Conservation (phyloP, 2,329 filamentous ascomycete species). For the Tolypocladium ophioglossoides region DNA sequence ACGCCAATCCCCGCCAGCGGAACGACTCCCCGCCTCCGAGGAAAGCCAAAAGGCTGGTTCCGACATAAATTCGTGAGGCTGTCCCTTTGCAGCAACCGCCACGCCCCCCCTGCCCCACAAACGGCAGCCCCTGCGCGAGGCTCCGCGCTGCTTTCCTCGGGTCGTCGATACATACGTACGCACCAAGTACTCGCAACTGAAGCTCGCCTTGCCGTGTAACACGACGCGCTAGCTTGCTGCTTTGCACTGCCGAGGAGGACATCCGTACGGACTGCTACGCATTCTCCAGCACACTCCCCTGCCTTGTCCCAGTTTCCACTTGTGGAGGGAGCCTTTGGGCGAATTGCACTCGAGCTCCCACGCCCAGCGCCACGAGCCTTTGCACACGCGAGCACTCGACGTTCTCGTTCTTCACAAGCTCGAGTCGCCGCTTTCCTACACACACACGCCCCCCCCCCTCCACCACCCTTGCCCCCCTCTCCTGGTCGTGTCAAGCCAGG, state of each 20-base stretch:
- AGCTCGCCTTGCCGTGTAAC: not conserved
- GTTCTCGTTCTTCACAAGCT: not conserved
- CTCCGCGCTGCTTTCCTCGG: not conserved
- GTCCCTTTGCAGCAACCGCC: conserved; percentile 8
- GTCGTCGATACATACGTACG: not conserved
- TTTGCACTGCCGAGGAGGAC: not conserved
- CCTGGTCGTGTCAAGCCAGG: not conserved
- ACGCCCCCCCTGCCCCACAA: not conserved
- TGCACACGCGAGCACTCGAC: not conserved
- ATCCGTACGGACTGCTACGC: too few relatives aligned
- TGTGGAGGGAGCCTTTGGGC: conserved; percentile 1
- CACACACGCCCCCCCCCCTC: conserved; percentile 5
- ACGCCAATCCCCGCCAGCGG: conserved; percentile 10
- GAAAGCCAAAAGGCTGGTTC: conserved; percentile 18
- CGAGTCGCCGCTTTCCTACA: not conserved
- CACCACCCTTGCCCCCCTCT: not conserved
- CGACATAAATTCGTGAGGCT: conserved; percentile 23
- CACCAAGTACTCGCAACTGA: not conserved
- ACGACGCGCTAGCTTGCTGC: not conserved
- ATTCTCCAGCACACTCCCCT: not conserved
- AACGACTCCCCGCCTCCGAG: too few relatives aligned
- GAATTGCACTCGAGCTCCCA: conserved; percentile 1
- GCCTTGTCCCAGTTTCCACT: not conserved
- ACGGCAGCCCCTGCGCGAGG: not conserved
- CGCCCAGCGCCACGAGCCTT: conserved; percentile 3